Percentiles rank a stretch among this genome's conserved stretches.
Evolutionary conservation across 23 red algal species (phyloP).

Genomic region (Gracilariopsis chorda): DNA sequence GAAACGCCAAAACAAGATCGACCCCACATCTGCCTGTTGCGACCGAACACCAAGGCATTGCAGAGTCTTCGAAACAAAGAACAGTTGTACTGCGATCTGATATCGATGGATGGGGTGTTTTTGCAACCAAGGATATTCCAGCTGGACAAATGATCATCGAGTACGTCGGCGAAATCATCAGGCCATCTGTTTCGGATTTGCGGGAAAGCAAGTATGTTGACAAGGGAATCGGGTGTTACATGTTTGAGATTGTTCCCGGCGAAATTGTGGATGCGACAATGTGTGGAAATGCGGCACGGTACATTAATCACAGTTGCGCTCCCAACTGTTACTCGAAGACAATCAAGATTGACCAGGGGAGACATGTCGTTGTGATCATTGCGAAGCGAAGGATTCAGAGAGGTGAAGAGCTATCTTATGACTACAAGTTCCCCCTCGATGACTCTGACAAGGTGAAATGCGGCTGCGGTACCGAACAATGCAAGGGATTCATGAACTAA

Average conservation of each 20-base stretch:
- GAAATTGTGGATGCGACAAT: constrained; percentile 89
- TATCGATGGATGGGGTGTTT: constrained; percentile 91
- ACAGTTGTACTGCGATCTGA: constrained; percentile 60
- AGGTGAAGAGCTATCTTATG: constrained; percentile 93
- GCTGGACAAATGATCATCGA: constrained; percentile 92
- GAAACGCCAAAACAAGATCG: constrained; percentile 5
- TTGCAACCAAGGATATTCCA: constrained; percentile 60
- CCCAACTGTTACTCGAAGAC: constrained; percentile 88
- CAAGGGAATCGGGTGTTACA: constrained; percentile 87
- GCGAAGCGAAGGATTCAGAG: constrained; percentile 58
- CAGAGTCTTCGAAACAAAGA: constrained; percentile 18
- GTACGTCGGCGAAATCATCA: constrained; percentile 92
- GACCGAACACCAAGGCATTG: constrained; percentile 40
- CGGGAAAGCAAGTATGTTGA: constrained; percentile 78
- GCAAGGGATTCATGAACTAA: constrained; percentile 72
- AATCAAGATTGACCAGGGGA: constrained; percentile 42
- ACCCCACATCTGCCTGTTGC: constrained; percentile 31
- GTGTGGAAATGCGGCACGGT: constrained; percentile 86
- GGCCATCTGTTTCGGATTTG: constrained; percentile 67
- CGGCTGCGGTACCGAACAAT: constrained; percentile 48
- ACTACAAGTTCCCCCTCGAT: constrained; percentile 88
- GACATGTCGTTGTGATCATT: constrained; percentile 80
- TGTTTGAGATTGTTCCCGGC: constrained; percentile 87
- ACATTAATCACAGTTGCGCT: constrained; percentile 94
- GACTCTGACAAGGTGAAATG: constrained; percentile 63